A percentile compares a stretch with the other conserved stretches of the same genome.
These are phyloP conservation scores for Purpureocillium lavendulum DNA, from an alignment of 2,329 filamentous ascomycete species.

Conservation along the genomic window DNA sequence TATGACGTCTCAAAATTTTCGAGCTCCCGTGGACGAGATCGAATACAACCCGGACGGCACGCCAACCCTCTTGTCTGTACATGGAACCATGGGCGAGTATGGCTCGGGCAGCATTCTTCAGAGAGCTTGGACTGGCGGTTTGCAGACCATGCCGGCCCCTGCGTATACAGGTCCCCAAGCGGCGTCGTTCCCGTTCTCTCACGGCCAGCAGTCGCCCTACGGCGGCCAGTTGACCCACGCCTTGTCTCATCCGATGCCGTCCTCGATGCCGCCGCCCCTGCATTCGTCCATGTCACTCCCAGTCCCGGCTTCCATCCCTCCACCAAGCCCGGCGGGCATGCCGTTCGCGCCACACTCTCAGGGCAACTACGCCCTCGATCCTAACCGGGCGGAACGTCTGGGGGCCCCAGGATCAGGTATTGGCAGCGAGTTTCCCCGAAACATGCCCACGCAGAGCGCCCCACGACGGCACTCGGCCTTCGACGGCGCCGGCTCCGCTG, in stretches of 20 bases:
- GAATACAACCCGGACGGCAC: slow-evolving; percentile 23
- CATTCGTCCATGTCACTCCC: slow-evolving; percentile 1
- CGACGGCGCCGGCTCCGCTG: slow-evolving; percentile 7
- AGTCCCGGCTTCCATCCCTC: slow-evolving; percentile 6
- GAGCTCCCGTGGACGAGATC: slow-evolving; percentile 54
- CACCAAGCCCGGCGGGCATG: slow-evolving; percentile 8
- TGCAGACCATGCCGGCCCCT: slow-evolving; percentile 6
- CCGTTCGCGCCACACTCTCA: slow-evolving; percentile 8
- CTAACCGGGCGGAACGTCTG: slow-evolving; percentile 7
- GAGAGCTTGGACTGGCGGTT: slow-evolving; percentile 15
- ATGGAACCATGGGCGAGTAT: slow-evolving; percentile 2
- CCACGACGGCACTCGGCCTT: slow-evolving; percentile 12
- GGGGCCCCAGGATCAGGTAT: slow-evolving; percentile 8
- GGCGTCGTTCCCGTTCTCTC: not conserved
- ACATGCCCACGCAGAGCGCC: slow-evolving; percentile 13
- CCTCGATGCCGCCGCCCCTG: slow-evolving; percentile 4
- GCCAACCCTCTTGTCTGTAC: slow-evolving; percentile 3
- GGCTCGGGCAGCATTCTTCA: slow-evolving; percentile 12
- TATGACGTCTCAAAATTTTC: slow-evolving; percentile 56
- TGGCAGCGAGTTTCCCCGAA: slow-evolving; percentile 14
- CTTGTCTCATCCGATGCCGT: slow-evolving; percentile 1
- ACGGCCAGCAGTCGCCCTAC: not conserved
- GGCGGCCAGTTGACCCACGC: not conserved
- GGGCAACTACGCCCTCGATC: slow-evolving; percentile 7
- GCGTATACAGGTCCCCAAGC: slow-evolving; percentile 7